Base-by-base conservation (phyloP, 208 protist species). In the Novymonas esmeraldas region DNA sequence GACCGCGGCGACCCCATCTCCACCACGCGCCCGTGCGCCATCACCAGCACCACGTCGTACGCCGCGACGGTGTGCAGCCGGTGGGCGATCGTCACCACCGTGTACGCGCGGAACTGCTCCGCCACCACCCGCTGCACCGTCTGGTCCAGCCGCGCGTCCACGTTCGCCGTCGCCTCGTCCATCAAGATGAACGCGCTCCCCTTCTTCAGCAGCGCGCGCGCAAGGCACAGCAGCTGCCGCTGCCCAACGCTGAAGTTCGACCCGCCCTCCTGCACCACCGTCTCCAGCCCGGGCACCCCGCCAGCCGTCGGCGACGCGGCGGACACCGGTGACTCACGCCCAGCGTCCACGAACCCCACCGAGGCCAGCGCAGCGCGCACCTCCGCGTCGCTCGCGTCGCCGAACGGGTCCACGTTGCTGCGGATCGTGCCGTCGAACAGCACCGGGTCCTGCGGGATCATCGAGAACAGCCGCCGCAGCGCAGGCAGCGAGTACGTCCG, bases 401-500 rank as follows among this genome's bases (percentile, higher is more conserved):
- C 45, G 56, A 80, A 78, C 20, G 84, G 85, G 54, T 94, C 89
- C 13, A 94, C 26, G 58, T 94, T 94, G 58, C 55, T 70, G n/a
- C 83, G 76, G n/a, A 92, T 26, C 6, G 84, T 92, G 14, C 89
- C 89, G 11, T 85, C 65, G 28, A 92, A 92, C 24, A 92, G 74
- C 28, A 91, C 36, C 9, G 88, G 88, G 49, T 92, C 81, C 73
- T 94, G 89, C 59, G 89, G 89, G 66, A 94, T 86, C 69, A 94
- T 74, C 38, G 86, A 63, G 56, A 91, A 85, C 26, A 72, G 72
- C 29, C 64, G 76, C 9, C 85, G 85, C 34, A 89, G 76, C 6
- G 59, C 56, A 7, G 68, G 82, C 46, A 84, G 70, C 11, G 61
- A 13, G 70, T 83, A 85, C 36, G 50, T 39, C 18, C 28, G 64